Evolutionary conservation across 1,139 yeast genomes (phyloP), one percentile per base, ranked within the genome.

Genomic region (Hansenula sp.): DNA sequence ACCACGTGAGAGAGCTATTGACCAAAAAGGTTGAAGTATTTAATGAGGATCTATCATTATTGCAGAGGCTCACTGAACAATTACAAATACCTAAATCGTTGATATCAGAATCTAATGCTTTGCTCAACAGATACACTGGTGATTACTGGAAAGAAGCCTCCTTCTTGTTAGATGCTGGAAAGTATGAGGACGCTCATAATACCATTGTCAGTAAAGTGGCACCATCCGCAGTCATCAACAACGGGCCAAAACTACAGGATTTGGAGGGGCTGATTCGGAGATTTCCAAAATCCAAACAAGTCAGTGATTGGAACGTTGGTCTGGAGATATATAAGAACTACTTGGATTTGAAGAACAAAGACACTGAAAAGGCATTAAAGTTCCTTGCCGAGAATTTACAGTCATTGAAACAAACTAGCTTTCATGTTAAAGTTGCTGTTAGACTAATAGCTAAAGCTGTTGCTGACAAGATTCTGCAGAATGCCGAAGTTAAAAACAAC

Each of bases 131-230:
- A 41, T 67, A 68, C 41, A 44, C 53, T n/a, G 76, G 74, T 3
- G 76, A 84, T 42, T 73, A 68, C 51, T 70, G 81, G 67, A 70
- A 73, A 10, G 91, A 89, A 51, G 79, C 83, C 2, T 69, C 73
- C 40, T 77, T 83, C 19, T 73, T 85, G 40, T 63, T 88, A 3
- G 71, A 69, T n/a, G 96, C 96, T 0, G 68, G 67, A 15, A 61
- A 75, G 41, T 78, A 79, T 71, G 70, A 66, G 1, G 80, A 77
- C 38, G 96, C 96, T 0, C 95, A 87, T 54, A 62, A 65, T 1
- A 68, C 79, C 0, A 67, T 87, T 5, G 58, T 79, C 3, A 57
- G 66, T 4, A 62, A 71, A 15, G 83, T 90, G 33, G 97, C 93
- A 0, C 97, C 98, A 11, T 56, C 63, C 38, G 72, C 80, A 25